Conservation (phyloP, 192 early-diverging fungal genomes). For the Umbelopsis ramanniana region DNA sequence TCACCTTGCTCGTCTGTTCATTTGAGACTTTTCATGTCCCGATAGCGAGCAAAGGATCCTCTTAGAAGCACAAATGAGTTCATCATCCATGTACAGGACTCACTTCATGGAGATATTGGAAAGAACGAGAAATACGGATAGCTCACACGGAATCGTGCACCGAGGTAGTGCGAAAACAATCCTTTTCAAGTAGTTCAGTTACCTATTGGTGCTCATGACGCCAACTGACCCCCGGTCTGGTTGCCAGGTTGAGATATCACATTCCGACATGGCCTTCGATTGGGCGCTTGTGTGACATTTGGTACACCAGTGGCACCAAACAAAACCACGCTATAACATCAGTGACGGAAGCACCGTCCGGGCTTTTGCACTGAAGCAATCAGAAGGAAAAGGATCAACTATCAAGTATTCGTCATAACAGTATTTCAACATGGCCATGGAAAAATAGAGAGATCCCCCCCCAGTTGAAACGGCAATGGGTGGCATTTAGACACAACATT, state of each 20-base stretch:
- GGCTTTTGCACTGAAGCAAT: background rate
- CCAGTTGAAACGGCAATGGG: conserved; percentile 1
- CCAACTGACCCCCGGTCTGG: conserved; percentile 3
- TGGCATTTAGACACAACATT: too few species aligned
- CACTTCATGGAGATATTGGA: background rate
- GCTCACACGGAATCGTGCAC: background rate
- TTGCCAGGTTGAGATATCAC: conserved; percentile 5
- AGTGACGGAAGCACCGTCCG: conserved; percentile 13
- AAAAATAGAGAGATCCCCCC: background rate
- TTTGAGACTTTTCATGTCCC: background rate
- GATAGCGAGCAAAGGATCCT: background rate
- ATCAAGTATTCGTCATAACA: background rate
- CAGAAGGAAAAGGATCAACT: background rate
- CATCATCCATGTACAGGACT: background rate
- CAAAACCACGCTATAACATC: background rate
- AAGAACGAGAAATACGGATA: background rate
- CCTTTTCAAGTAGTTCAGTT: conserved; percentile 19
- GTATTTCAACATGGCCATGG: background rate
- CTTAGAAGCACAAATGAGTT: background rate
- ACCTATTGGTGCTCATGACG: conserved; percentile 6
- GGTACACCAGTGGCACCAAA: background rate
- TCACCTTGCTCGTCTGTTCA: background rate
- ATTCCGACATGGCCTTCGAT: conserved; percentile 10
- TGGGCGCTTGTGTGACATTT: conserved; percentile 14
- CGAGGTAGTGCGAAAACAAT: conserved; percentile 7